Conservation (phyloP, 139 green algal species). For the Choricystis sp. region DNA sequence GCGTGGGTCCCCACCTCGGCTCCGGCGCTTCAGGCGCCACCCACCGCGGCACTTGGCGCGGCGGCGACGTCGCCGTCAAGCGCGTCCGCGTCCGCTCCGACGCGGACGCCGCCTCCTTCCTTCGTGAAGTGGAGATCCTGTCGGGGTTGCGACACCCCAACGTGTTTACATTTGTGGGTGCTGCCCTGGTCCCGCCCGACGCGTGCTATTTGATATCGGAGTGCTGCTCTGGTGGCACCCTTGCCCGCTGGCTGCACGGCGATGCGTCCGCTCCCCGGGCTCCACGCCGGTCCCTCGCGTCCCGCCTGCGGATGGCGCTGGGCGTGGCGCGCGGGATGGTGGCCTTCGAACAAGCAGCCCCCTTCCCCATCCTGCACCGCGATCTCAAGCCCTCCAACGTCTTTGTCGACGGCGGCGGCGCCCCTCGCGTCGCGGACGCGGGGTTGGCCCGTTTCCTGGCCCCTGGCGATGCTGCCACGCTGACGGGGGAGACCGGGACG, state of each 20-base stretch:
- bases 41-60: constrained; percentile 47
- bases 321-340: constrained; percentile 32
- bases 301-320: constrained; percentile 33
- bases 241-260: constrained; percentile 40
- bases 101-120: constrained; percentile 43
- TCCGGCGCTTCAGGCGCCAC: constrained; percentile 57
- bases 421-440: constrained; percentile 49
- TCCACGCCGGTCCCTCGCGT: constrained; percentile 17
- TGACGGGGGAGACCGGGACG: constrained; percentile 72
- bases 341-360: constrained; percentile 40
- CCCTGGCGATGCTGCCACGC: constrained; percentile 5
- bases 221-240: constrained; percentile 52
- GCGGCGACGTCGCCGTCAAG: constrained; percentile 47
- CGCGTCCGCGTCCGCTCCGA: constrained; percentile 22
- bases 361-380: constrained; percentile 60
- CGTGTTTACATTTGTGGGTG: constrained; percentile 44
- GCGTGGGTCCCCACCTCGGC: constrained; percentile 39
- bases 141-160: constrained; percentile 43
- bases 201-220: constrained; percentile 63
- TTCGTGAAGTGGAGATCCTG: constrained; percentile 52
- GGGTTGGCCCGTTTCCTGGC: constrained; percentile 41
- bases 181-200: constrained; percentile 25
- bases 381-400: constrained; percentile 77
- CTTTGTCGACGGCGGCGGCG: constrained; percentile 41
- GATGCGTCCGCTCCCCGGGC: constrained; percentile 4